A percentile compares a stretch with the other conserved stretches of the same genome.
phyloP scores from a whole-genome alignment of 768 basidiomycete genomes.

The Auriculariales sp. region DNA sequence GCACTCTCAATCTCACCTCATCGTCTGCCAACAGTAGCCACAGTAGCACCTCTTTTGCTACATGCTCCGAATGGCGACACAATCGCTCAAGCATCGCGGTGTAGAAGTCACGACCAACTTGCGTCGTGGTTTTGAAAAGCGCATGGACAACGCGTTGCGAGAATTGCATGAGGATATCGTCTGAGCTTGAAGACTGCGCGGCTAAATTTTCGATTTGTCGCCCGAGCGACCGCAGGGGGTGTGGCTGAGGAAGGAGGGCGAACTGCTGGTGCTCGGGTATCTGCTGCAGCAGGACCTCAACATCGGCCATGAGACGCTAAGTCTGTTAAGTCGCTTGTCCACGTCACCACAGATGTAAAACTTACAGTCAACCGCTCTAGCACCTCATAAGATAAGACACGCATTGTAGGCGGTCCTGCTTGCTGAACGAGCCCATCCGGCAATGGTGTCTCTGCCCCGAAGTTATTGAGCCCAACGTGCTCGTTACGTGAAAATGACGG shows the following conservation, averaged over 20 bases:
- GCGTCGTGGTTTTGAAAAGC: constrained; percentile 75
- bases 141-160: constrained; percentile 95
- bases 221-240: constrained; percentile 75
- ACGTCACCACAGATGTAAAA: constrained; percentile 6
- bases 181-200: constrained; percentile 62
- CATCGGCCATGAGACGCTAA: constrained; percentile 39
- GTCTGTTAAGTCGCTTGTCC: constrained; percentile 16
- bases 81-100: constrained; percentile 79
- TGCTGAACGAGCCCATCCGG: not conserved
- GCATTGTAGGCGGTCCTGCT: not conserved
- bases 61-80: constrained; percentile 80
- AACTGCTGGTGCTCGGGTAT: constrained; percentile 52
- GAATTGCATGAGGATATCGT: constrained; percentile 79
- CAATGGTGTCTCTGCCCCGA: not conserved
- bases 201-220: constrained; percentile 73
- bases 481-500: constrained; percentile 46
- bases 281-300: constrained; percentile 70
- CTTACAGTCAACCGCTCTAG: constrained; percentile 78
- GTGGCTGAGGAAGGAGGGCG: constrained; percentile 58
- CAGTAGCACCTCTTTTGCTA: constrained; percentile 75
- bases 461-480: constrained; percentile 10
- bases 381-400: constrained; percentile 58
- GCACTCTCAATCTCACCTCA: constrained; percentile 42
- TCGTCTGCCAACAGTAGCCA: constrained; percentile 97
- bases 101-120: constrained; percentile 86